Base-by-base conservation (phyloP, 495 filamentous ascomycete species). In the Aspergillus carlsbadensis region DNA sequence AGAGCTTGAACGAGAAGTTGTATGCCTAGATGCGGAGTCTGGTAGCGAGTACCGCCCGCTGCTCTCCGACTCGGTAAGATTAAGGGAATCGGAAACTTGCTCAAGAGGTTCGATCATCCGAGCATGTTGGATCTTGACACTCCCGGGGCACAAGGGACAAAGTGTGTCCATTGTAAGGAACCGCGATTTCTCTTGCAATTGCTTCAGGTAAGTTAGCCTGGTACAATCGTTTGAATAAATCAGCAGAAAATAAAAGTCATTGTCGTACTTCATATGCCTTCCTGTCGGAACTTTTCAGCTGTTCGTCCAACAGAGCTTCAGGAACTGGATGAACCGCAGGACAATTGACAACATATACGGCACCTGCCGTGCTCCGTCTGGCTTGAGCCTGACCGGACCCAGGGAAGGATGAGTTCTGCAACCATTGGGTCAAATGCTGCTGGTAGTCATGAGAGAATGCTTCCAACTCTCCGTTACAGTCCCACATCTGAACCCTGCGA, bases 401-500 rank as follows among this genome's bases (percentile, higher is more conserved):
- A 20, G 58, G 51, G 2, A 49, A 33, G 6, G 65, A 56, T 6
- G 63, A 65, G n/a, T 39, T 56, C 22, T 62, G 63, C n/a, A 68
- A 22, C 65, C 65, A 68, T 49, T 63, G 52, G 15, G 57, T 60
- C 20, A 68, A 45, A 47, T 68, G 58, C 37, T 60, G 58, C 36
- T 68, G 65, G 15, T 68, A 68, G 20, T 68, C 60, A 26, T 64
- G 65, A 11, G 62, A 65, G 20, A 57, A 58, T 0, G 62, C 63
- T 31, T 65, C 65, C 4, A 68, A 36, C 34, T 68, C 65, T 33
- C 65, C 65, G 48, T 68, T 68, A 29, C 60, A 65, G 43, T 61
- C 63, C 65, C 65, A 68, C 34, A 68, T 36, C 42, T 68, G 65
- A 17, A 68, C 60, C 47, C 65, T 56, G 31, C 65, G 63, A 18